Evolutionary conservation across 805 yeast genomes (phyloP), one percentile per base, ranked within the genome.

Genomic region (Candida tibetensis): DNA sequence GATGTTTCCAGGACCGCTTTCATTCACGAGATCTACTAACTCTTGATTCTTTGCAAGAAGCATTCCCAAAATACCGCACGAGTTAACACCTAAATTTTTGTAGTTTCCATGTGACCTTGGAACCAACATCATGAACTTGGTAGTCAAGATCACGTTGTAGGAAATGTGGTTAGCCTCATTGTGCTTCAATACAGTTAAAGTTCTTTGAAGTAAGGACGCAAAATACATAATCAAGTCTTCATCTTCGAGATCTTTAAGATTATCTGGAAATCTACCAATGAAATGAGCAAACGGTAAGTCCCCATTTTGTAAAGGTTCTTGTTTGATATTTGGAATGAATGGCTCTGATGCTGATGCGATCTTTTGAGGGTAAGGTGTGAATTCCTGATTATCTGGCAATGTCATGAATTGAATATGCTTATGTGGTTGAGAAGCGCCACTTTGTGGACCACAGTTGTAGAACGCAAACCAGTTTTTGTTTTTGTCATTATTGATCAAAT

Each of bases 361-460:
- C 1, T 18, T 30, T 32, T 78, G 81, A 36, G 86, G 83, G 55
- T 75, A 79, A 5, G 85, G 75, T 1, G 59, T 60, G 55, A 79
- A 81, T 16, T 69, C 64, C 6, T 50, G 32, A 14, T 25, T 34
- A 5, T 64, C 57, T 2, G 96, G 95, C 30, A 85, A 66, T 30
- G 79, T 71, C 74, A 91, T 68, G 61, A 90, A 81, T 62, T 93
- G 99, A 45, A 93, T 62, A 62, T 91, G 99, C 57, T 86, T 88
- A 65, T 91, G 99, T 33, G 85, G 82, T 53, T 89, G 93, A 0
- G 96, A 88, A n/a, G 96, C 95, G 1, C 98, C 99, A 45, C 95
- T 79, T 49, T 79, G 73, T 14, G 81, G 79, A 5, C 99, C 99
- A 54, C 87, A 81, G 60, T 91, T 91, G 72, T 79, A 91, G 60